Evolutionary conservation across 371 early-diverging fungal genomes (phyloP), one percentile per base, ranked within the genome.

Genomic region (Mucor mucedo): DNA sequence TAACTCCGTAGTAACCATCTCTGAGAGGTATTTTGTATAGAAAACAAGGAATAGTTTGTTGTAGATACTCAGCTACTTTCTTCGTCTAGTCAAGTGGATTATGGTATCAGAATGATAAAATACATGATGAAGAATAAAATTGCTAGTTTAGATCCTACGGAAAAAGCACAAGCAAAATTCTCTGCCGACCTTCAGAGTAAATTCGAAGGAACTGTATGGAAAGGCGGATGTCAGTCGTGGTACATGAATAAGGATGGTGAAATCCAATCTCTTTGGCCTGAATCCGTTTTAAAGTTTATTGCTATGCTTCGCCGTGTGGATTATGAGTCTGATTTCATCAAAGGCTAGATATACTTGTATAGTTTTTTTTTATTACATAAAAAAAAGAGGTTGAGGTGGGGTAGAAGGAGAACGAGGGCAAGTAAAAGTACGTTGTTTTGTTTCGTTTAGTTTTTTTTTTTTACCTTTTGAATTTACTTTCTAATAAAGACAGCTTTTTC

Each of bases 1-100:
- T 52, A 63, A 57, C 16, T 71, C 73, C 21, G 77, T 78, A 0
- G 52, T 83, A 3, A 49, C 62, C n/a, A 75, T 73, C 56, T 63
- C 70, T 29, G 83, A 73, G 61, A 49, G 60, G 65, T 68, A 72
- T 1, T 21, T 21, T 21, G 21, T 21, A 21, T 21, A 21, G 21
- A 21, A 0, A 21, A 21, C 21, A 0, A 1, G 1, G 21, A 21
- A 21, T 1, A 21, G 21, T 21, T 21, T 21, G 21, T 21, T 21
- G 16, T 21, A 14, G 2, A 3, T 2, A 16, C 2, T 32, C 9
- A 49, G n/a, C 16, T 28, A 2, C 9, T 16, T 11, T 44, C 21
- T 42, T 42, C 2, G 2, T 39, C 0, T 41, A 71, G 72, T 27
- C 73, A 73, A 63, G 59, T 66, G 5, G 53, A 66, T 7, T 63